Conservation (phyloP, 2,329 filamentous ascomycete species). For the Xylariaceae sp. region DNA sequence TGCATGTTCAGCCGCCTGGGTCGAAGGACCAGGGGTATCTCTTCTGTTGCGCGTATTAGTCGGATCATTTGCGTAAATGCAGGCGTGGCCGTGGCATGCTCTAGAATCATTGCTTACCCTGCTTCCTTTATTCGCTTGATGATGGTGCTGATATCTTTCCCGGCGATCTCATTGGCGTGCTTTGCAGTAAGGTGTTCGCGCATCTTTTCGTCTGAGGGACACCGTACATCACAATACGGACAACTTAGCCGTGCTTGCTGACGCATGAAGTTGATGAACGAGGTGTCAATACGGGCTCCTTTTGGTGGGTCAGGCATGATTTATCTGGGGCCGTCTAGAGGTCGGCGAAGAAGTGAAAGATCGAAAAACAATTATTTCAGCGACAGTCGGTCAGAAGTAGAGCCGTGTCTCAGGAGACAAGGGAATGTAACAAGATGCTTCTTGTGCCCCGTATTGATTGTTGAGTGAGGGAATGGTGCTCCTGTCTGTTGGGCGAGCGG, state of each 20-base stretch:
- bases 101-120: conserved; percentile 8
- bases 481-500: no score
- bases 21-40: conserved; percentile 8
- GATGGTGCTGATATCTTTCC: conserved; percentile 11
- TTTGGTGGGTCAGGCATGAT: conserved; percentile 8
- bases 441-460: no score
- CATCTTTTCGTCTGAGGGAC: conserved; percentile 12
- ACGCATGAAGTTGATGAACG: conserved; percentile 13
- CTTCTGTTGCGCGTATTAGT: no score
- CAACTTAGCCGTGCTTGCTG: conserved; percentile 8
- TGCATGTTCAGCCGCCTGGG: background rate
- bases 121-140: conserved; percentile 13
- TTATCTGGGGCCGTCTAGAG: no score
- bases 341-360: no score
- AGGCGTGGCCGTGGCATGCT: background rate
- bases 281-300: conserved; percentile 3
- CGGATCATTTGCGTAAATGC: background rate
- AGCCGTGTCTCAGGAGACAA: no score
- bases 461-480: no score
- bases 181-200: conserved; percentile 7
- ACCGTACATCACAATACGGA: conserved; percentile 6
- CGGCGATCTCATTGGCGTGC: conserved; percentile 8
- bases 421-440: no score
- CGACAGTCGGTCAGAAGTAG: no score
- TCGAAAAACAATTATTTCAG: no score